Conservation (phyloP, 805 yeast genomes). For the Saccharomycopsis guyanensis region DNA sequence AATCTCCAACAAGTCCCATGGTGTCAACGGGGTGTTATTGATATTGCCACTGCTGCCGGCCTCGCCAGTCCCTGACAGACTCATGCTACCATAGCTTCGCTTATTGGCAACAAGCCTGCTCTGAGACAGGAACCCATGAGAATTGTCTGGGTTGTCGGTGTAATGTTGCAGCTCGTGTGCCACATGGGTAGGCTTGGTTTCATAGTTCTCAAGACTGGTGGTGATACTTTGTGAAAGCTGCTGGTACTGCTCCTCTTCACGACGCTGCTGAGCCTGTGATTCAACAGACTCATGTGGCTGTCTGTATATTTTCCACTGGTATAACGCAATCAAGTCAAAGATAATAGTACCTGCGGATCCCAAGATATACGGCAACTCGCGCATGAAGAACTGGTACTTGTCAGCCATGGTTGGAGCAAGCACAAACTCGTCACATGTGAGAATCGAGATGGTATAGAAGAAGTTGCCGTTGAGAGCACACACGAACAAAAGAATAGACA, state of each 20-base stretch:
- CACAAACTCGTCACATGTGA: slow-evolving; percentile 53
- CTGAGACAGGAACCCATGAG: not conserved
- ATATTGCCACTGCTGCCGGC: not conserved
- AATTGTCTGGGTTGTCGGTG: not conserved
- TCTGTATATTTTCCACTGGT: slow-evolving; percentile 33
- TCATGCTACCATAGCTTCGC: not conserved
- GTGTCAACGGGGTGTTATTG: slow-evolving; percentile 19
- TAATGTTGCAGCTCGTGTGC: not conserved
- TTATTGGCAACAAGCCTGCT: not conserved
- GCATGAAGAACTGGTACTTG: slow-evolving; percentile 40
- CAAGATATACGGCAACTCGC: slow-evolving; percentile 73
- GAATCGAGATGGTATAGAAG: slow-evolving; percentile 68
- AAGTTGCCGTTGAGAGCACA: slow-evolving; percentile 76
- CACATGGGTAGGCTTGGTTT: not conserved
- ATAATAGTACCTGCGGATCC: slow-evolving; percentile 83
- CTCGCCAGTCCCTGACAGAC: not conserved
- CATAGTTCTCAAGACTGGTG: not conserved
- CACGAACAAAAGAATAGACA: slow-evolving; percentile 72
- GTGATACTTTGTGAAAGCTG: not conserved
- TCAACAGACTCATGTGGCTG: not conserved
- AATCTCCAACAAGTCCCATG: slow-evolving; percentile 20
- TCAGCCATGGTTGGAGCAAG: slow-evolving; percentile 21
- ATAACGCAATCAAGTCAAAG: slow-evolving; percentile 67
- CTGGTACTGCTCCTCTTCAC: not conserved
- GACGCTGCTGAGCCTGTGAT: not conserved